Conservation (phyloP, 306 rosid genomes). For the Citrullus mucosospermus region DNA sequence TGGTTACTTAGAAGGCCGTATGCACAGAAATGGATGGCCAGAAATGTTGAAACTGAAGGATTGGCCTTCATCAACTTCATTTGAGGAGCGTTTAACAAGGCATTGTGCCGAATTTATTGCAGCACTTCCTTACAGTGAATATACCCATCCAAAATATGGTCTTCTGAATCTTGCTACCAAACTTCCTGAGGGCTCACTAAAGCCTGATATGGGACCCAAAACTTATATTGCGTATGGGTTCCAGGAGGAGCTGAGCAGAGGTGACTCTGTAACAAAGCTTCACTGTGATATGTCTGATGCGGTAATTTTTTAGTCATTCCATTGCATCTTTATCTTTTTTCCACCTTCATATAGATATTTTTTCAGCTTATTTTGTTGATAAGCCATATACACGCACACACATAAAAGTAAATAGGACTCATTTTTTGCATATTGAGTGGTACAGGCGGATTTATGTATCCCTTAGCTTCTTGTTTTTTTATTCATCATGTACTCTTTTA, state of each 20-base stretch:
- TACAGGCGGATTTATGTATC: not conserved
- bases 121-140: constrained; percentile 29
- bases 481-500: not conserved
- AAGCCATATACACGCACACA: not conserved
- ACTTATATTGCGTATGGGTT: constrained; percentile 34
- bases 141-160: constrained; percentile 29
- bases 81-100: constrained; percentile 34
- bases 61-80: constrained; percentile 32
- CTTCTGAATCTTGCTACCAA: constrained; percentile 25
- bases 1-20: constrained; percentile 28
- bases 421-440: not conserved
- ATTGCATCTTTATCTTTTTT: not conserved
- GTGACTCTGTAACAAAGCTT: constrained; percentile 34
- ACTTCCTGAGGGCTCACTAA: constrained; percentile 24
- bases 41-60: constrained; percentile 38
- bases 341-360: not conserved
- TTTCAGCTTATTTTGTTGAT: not conserved
- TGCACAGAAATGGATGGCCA: constrained; percentile 23
- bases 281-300: constrained; percentile 41
- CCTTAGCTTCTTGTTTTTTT: not conserved
- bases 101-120: constrained; percentile 31
- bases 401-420: not conserved
- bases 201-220: constrained; percentile 37
- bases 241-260: constrained; percentile 26
- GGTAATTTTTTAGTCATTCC: constrained; percentile 14